Percentiles rank a stretch among this genome's conserved stretches.
Evolutionary conservation across 2,329 filamentous ascomycete species (phyloP).

Genomic region (Leptodontidium sp.): DNA sequence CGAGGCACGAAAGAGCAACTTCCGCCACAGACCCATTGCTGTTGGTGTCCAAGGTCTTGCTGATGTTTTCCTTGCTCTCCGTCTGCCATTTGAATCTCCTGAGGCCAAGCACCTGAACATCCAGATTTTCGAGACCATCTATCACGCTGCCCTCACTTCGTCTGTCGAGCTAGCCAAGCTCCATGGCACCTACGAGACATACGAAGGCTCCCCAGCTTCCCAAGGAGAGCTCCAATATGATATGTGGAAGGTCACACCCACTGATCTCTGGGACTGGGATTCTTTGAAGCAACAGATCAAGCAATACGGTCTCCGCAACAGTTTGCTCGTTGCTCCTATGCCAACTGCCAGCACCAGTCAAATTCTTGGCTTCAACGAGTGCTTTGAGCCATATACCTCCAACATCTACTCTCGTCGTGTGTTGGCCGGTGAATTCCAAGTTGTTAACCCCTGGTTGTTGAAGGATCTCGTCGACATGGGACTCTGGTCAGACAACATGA

Average conservation of each 20-base stretch:
- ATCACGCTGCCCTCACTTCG: slow-evolving; percentile 91
- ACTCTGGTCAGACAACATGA: slow-evolving; percentile 99
- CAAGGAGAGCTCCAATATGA: slow-evolving; percentile 97
- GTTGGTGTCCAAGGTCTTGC: slow-evolving; percentile 98
- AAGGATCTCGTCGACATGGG: slow-evolving; percentile 98
- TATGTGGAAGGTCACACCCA: slow-evolving; percentile 96
- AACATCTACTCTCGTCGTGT: slow-evolving; percentile 99
- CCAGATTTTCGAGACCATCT: slow-evolving; percentile 99
- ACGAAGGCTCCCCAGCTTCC: slow-evolving; percentile 91
- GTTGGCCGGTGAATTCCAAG: slow-evolving; percentile 97
- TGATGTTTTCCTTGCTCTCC: slow-evolving; percentile 95
- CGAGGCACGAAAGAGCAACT: slow-evolving; percentile 95
- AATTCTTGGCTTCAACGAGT: slow-evolving; percentile 99
- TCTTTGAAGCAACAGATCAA: slow-evolving; percentile 89
- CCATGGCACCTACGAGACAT: slow-evolving; percentile 86
- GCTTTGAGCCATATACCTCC: slow-evolving; percentile 99
- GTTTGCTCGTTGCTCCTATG: slow-evolving; percentile 94
- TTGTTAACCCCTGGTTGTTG: slow-evolving; percentile 98
- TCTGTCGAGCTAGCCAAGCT: slow-evolving; percentile 87
- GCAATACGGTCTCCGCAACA: slow-evolving; percentile 94
- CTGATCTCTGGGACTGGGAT: slow-evolving; percentile 96
- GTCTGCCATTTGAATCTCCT: slow-evolving; percentile 95
- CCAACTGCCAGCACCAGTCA: slow-evolving; percentile 97
- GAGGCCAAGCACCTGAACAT: slow-evolving; percentile 95
- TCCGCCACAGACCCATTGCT: slow-evolving; percentile 94